Base-by-base conservation (phyloP, 2,329 filamentous ascomycete genomes). In the Trichoderma sp. region DNA sequence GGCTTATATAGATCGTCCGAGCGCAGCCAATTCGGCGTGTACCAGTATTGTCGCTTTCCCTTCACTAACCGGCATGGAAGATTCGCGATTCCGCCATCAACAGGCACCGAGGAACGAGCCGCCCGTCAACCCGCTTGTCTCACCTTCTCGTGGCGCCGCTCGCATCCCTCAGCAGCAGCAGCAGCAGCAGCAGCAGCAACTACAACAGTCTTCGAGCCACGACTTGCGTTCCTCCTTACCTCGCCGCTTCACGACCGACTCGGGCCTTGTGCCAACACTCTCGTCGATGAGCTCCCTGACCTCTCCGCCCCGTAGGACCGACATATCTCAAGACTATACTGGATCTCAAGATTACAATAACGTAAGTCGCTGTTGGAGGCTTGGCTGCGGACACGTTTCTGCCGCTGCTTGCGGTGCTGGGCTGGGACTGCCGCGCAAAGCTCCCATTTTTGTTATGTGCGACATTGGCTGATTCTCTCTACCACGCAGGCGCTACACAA, bases 221-320 rank as follows among this genome's bases (percentile, higher is more conserved):
- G 93, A 97, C 77, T 87, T 87, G 73, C 90, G 94, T 80, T 88
- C 89, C 72, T 90, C 89, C 75, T 85, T 98, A 78, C 93, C 94
- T 81, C 91, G 95, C 77, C 91, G 95, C 78, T 98, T 98, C 82
- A 98, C 95, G 72, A 96, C 94, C 69, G 96, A 97, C 82, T 90
- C 92, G 82, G 86, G 93, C 81, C 87, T 94, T 86, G 84, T 95
- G 81, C 91, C 92, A 80, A 93, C 91, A 78, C 83, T 92, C 81
- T 88, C 86, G 69, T 87, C 88, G 71, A 82, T 76, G 66, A 69
- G 69, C 55, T 66, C 72, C 59, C 61, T 94, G 77, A 85, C 86
- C 49, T 79, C 82, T 58, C 83, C 83, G 74, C 81, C 83, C 74
- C 84, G 85, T 72, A 79, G 78, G 47, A 81, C 82, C 62, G 86